Conservation (phyloP, 2,329 filamentous ascomycete genomes). For the Monilinia laxa region DNA sequence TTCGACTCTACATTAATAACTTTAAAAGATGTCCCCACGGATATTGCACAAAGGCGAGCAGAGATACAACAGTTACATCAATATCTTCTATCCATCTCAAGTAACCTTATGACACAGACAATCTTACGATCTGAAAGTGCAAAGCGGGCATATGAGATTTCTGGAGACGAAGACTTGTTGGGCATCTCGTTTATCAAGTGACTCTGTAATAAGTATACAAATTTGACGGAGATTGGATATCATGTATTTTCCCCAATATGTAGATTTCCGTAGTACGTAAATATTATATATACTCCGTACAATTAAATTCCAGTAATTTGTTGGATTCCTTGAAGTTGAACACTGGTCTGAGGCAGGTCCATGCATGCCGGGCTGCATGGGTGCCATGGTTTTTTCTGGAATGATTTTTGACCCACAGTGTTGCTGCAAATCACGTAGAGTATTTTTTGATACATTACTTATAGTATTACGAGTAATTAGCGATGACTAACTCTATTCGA, state of each 20-base stretch:
- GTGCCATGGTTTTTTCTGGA: slow-evolving; percentile 7
- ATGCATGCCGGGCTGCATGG: not conserved
- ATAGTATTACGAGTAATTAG: not conserved
- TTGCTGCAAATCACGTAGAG: not conserved
- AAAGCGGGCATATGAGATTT: slow-evolving; percentile 4
- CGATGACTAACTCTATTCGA: not conserved
- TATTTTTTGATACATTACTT: not conserved
- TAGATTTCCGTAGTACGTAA: too few species aligned
- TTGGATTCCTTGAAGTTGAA: not conserved
- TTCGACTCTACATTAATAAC: not conserved
- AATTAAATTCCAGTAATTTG: not conserved
- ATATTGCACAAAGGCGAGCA: slow-evolving; percentile 7
- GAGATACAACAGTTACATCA: slow-evolving; percentile 12
- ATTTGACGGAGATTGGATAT: not conserved
- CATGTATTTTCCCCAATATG: not conserved
- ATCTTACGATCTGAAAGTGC: not conserved
- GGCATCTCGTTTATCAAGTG: not conserved
- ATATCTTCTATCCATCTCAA: not conserved
- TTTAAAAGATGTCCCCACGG: not conserved
- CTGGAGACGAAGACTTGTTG: not conserved
- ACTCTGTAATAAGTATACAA: not conserved
- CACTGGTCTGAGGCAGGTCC: not conserved
- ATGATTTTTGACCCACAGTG: not conserved
- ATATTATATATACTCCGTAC: too few species aligned
- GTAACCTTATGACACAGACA: not conserved